A percentile compares a stretch with the other conserved stretches of the same genome.
phyloP scores from a whole-genome alignment of 208 protist species.

The Sergeia podlipaevii region DNA sequence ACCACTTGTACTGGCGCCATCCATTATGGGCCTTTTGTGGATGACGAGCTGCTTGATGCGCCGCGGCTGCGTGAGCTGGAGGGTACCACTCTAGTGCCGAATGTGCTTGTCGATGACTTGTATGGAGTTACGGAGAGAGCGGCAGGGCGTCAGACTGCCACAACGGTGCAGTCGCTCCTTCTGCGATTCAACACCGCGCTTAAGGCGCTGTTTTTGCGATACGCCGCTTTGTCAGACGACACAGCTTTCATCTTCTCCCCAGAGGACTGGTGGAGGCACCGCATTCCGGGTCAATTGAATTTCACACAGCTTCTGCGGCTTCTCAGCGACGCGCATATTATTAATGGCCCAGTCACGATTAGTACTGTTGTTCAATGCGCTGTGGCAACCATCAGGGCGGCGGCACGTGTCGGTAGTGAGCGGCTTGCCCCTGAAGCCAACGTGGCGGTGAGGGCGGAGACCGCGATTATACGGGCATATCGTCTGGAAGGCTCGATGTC shows the following conservation, averaged over 20 bases:
- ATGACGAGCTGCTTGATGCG: constrained; percentile 10
- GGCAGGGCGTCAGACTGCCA: constrained; percentile 12
- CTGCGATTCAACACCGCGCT: constrained; percentile 71
- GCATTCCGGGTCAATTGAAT: constrained; percentile 50
- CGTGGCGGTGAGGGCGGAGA: constrained; percentile 5
- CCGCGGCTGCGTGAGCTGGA: constrained; percentile 13
- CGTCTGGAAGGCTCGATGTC: constrained; percentile 43
- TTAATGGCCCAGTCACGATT: constrained; percentile 48
- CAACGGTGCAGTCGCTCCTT: constrained; percentile 41
- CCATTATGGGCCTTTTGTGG: constrained; percentile 22
- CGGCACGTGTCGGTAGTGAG: constrained; percentile 1
- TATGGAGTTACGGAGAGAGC: constrained; percentile 27
- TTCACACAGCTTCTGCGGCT: constrained; percentile 66
- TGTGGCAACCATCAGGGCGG: constrained; percentile 24
- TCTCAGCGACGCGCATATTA: constrained; percentile 46
- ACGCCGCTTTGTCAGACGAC: constrained; percentile 25
- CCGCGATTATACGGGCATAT: constrained; percentile 14
- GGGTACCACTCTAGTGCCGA: constrained; percentile 27
- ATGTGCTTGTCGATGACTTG: constrained; percentile 30
- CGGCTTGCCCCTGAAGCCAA: neutral
- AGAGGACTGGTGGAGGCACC: constrained; percentile 71
- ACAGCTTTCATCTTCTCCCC: constrained; percentile 57
- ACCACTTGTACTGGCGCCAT: constrained; percentile 49
- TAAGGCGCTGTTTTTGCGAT: constrained; percentile 51
- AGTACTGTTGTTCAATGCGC: constrained; percentile 47